These are phyloP conservation scores for Oryza glaberrima DNA, from an alignment of 176 grass and related monocot genomes.

Conservation along the genomic window DNA sequence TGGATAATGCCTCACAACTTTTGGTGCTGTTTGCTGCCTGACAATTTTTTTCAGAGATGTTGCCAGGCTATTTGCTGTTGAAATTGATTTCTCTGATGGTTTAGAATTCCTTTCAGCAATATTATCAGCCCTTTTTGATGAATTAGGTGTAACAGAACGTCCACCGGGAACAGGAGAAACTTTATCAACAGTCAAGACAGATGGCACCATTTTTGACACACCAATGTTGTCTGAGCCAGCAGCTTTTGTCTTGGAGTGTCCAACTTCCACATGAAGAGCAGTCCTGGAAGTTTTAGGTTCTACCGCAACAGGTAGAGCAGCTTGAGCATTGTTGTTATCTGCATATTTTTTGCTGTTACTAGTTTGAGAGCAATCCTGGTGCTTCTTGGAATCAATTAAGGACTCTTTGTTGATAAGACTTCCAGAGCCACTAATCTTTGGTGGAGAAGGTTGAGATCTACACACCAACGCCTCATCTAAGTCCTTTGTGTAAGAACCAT, in stretches of 20 bases:
- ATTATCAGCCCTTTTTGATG: conserved; percentile 45
- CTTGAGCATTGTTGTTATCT: conserved; percentile 30
- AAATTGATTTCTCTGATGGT: conserved; percentile 46
- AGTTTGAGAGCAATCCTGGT: conserved; percentile 30
- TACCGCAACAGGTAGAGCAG: conserved; percentile 31
- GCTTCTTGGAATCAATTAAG: conserved; percentile 35
- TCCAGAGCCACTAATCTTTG: conserved; percentile 7
- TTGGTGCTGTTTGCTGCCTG: conserved; percentile 63
- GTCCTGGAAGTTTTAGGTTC: conserved; percentile 26
- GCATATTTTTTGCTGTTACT: conserved; percentile 11
- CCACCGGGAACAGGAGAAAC: conserved; percentile 39
- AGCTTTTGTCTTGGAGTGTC: conserved; percentile 44
- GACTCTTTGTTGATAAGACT: conserved; percentile 26
- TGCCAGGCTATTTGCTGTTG: conserved; percentile 51
- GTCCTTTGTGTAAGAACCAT: conserved; percentile 23
- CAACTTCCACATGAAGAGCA: conserved; percentile 37
- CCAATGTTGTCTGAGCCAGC: conserved; percentile 13
- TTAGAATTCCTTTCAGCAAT: conserved; percentile 34
- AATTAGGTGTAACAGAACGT: conserved; percentile 34
- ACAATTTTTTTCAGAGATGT: conserved; percentile 68
- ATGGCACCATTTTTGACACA: conserved; percentile 45
- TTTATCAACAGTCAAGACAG: conserved; percentile 40
- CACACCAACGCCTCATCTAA: not conserved
- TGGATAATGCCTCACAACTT: conserved; percentile 83
- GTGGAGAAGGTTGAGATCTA: conserved; percentile 43